Base-by-base conservation (phyloP, 805 yeast species). In the Zygosaccharomyces kombuchaensis region DNA sequence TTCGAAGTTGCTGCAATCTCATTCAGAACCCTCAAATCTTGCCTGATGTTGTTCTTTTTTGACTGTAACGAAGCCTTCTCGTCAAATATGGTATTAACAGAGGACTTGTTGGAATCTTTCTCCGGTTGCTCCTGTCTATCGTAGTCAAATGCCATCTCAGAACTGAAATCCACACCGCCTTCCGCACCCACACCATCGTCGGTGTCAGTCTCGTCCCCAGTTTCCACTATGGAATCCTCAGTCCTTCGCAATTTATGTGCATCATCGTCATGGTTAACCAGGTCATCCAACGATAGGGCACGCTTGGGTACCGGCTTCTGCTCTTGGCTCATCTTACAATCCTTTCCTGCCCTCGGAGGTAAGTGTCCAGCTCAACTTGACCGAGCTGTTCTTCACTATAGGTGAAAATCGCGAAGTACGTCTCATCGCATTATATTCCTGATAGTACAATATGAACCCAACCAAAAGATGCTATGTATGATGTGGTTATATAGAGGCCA, bases 1-100 rank as follows among this genome's bases (percentile, higher is more conserved):
- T 82, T 81, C 2, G 67, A 58, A 12, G 56, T 46, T 2, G 66
- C 53, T 14, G 62, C 55, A 14, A 57, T 58, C 40, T 57, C 65
- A 40, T 52, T 61, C 36, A 64, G 55, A 12, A 62, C 53, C 35
- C 58, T 45, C 27, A 62, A 38, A 46, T 63, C 68, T 39, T 62
- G 65, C 40, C 60, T 64, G 22, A 63, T 52, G 43, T 59, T 61
- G 36, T 65, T 60, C 43, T 60, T 57, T 36, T 59, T 63, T 2
- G 68, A 63, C 39, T 53, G 53, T 5, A 55, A 41, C 10, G 66
- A 54, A 6, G 55, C 47, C 47, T 62, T 63, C 45, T 64, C 67
- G 34, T 63, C 62, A 36, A 64, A 64, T 6, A 61, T 56, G 39
- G 62, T 60, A 19, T 50, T 43, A 10, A 60, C 58, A 4, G 52